Base-by-base conservation (phyloP, 2,329 filamentous ascomycete genomes). In the Stachybotrys echinatus region DNA sequence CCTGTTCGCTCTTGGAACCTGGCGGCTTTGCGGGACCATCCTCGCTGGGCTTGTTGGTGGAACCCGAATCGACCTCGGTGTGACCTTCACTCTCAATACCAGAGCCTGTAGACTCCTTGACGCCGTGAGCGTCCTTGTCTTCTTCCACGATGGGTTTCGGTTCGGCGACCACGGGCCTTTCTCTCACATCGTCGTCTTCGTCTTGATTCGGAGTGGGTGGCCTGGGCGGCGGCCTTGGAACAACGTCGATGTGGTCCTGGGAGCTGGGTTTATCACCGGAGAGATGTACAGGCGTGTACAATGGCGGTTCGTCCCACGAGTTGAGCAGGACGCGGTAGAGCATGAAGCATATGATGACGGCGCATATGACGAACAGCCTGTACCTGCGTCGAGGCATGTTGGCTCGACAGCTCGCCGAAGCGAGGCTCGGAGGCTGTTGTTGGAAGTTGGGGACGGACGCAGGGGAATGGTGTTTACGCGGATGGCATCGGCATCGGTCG, bases 311-410 rank as follows among this genome's bases (percentile, higher is more conserved):
- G 38, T 65, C 58, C 67, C 67, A 70, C 23, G 72, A 70, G 54
- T 70, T 75, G 50, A 70, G 65, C 38, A 70, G 66, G 50, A 74
- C 65, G 52, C 76, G 76, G 60, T 78, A 78, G 47, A 82, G 65
- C 48, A 80, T 71, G 52, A 85, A 70, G 46, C 82, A 65, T 46
- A 81, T 65, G 50, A 84, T 63, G 53, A 79, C 65, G 49, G 81
- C 75, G 57, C 77, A 76, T 53, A 81, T 62, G 31, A 81, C 64
- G 53, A 85, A 83, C 50, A 83, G 71, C 52, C 84, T 78, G 60
- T 85, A 85, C 62, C 83, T 74, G 58, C 84, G 74, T 47, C 84
- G 79, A 51, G 80, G 65, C 76, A 86, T 83, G 58, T 60, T 65
- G 56, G 40, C 52, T 50, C 53, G 46, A 54, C 52, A 46, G 55